Conservation (phyloP, 202 grass and related monocot species). For the Panicum hallii region DNA sequence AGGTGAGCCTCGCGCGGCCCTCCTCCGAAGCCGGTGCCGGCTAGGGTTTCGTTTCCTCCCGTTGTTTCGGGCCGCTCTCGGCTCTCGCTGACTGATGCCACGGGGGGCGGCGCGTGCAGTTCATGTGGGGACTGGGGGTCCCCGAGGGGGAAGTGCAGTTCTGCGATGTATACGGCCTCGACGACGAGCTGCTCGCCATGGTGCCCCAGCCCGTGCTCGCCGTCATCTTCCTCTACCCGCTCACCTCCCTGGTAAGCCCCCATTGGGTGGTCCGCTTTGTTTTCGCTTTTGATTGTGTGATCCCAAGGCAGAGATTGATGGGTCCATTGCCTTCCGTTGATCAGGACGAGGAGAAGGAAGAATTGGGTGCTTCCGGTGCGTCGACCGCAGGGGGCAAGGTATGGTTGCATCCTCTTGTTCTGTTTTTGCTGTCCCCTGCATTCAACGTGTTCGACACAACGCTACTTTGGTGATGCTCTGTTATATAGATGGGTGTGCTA, state of each 20-base stretch:
- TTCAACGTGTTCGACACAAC: constrained; percentile 8
- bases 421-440: background rate
- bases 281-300: constrained; percentile 17
- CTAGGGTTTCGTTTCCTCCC: constrained; percentile 43
- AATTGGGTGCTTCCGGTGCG: constrained; percentile 36
- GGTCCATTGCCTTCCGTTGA: background rate
- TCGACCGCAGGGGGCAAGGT: constrained; percentile 44
- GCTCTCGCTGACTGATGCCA: constrained; percentile 17
- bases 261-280: background rate
- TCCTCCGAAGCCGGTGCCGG: background rate
- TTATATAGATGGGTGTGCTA: background rate
- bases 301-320: background rate
- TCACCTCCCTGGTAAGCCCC: constrained; percentile 51
- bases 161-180: constrained; percentile 94
- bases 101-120: constrained; percentile 48
- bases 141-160: constrained; percentile 74
- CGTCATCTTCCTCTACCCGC: constrained; percentile 91
- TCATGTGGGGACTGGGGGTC: constrained; percentile 87
- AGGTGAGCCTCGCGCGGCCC: constrained; percentile 50
- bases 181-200: constrained; percentile 87
- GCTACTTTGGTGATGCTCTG: background rate
- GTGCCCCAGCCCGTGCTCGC: constrained; percentile 92
- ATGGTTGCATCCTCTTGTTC: background rate
- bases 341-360: constrained; percentile 64
- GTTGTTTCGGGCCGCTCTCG: constrained; percentile 24